Conservation (phyloP, 192 early-diverging fungal species). For the Entomortierella parvispora region DNA sequence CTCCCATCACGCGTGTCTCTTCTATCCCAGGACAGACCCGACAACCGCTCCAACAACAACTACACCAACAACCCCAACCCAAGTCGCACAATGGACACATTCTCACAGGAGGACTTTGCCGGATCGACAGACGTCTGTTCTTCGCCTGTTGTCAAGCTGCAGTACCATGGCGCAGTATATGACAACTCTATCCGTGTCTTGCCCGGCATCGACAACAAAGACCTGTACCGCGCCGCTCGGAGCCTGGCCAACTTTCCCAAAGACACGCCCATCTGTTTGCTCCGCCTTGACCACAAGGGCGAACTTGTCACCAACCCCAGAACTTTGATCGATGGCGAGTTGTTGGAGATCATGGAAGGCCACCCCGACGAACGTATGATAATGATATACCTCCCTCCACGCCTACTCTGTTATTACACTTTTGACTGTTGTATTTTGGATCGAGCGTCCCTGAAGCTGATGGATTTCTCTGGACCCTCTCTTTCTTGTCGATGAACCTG, state of each 20-base stretch:
- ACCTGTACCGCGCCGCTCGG: slow-evolving; percentile 18
- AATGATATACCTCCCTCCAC: too few relatives aligned
- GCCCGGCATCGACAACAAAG: slow-evolving; percentile 9
- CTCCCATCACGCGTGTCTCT: too few relatives aligned
- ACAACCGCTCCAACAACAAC: too few relatives aligned
- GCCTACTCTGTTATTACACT: too few relatives aligned
- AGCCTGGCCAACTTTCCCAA: slow-evolving; percentile 30
- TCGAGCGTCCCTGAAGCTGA: too few relatives aligned
- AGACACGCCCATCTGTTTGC: slow-evolving; percentile 9
- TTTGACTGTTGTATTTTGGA: too few relatives aligned
- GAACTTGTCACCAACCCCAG: slow-evolving; percentile 31
- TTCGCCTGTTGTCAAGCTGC: slow-evolving; percentile 40
- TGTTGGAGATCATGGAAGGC: slow-evolving; percentile 43
- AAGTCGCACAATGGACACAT: slow-evolving; percentile 33
- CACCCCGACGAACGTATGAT: slow-evolving; percentile 22
- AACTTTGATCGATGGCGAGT: slow-evolving; percentile 20
- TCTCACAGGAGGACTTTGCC: slow-evolving; percentile 6
- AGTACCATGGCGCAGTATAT: slow-evolving; percentile 49
- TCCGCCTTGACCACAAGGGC: slow-evolving; percentile 30
- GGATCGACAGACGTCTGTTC: slow-evolving; percentile 9
- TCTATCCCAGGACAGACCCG: too few relatives aligned
- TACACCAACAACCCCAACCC: too few relatives aligned
- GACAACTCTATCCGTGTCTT: slow-evolving; percentile 46
- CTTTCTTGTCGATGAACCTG: too few relatives aligned
- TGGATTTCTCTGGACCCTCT: too few relatives aligned